Base-by-base conservation (phyloP, 306 rosid genomes). In the Aeschynomene evenia region DNA sequence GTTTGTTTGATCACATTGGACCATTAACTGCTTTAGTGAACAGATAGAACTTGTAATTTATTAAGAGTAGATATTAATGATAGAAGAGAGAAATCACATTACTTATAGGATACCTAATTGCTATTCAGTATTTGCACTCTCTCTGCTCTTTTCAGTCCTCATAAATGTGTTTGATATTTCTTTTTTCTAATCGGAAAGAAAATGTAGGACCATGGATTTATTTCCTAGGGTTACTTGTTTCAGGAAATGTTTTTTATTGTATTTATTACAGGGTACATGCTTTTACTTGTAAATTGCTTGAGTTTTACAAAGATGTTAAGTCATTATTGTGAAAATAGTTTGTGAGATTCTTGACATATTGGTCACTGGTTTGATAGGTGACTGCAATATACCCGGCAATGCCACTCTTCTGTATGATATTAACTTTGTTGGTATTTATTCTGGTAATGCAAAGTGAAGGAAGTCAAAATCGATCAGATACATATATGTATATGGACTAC, bases 341-440 rank as follows among this genome's bases (percentile, higher is more conserved):
- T 18, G n/a, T 31, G 45, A 50, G 62, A 79, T 50, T 48, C n/a
- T 63, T 83, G 34, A 85, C 76, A 34, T 23, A 34, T 22, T 21
- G 72, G 13, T 48, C 49, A 16, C 58, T 72, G 71, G 50, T 79
- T 75, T 36, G 71, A 39, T 74, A 94, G 99, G 99, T 78, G 99
- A 94, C 82, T 94, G 97, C 86, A 91, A 91, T 65, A 82, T 91
- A 80, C 97, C 97, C 7, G 96, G 83, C 61, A 91, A 94, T 75
- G 95, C 99, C 42, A 87, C 95, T 74, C 96, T 94, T 73, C 78
- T 88, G 36, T 94, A 94, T 64, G 97, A 91, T 74, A 84, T 94
- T 76, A 84, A 85, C 0, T 85, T 94, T 61, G 68, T 88, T 7
- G 89, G 87, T 45, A 28, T 88, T 76, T 94, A 94, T 89, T 82